phyloP scores from a whole-genome alignment of 2,329 filamentous ascomycete species.

The Fusarium albidum region DNA sequence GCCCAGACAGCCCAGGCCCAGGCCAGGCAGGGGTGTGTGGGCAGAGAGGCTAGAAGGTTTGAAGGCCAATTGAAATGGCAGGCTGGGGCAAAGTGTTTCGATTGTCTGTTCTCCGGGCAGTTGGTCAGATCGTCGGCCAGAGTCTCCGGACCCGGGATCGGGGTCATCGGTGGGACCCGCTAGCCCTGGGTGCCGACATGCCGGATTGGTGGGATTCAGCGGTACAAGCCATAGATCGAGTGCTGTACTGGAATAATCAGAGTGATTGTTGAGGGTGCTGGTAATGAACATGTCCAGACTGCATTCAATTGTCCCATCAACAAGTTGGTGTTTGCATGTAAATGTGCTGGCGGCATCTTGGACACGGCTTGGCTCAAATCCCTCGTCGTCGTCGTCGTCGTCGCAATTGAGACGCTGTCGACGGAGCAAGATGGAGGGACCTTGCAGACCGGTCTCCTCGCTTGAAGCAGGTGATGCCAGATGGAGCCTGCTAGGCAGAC shows the following conservation, averaged over 20 bases:
- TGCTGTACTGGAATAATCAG: too few relatives aligned
- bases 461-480: not conserved
- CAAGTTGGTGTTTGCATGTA: too few relatives aligned
- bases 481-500: too few relatives aligned
- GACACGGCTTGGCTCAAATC: too few relatives aligned
- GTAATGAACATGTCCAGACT: not conserved
- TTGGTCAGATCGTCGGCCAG: slow-evolving; percentile 34
- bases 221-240: slow-evolving; percentile 30
- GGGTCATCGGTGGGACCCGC: slow-evolving; percentile 25
- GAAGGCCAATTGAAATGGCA: slow-evolving; percentile 1
- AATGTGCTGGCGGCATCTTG: too few relatives aligned
- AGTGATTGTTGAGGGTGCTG: too few relatives aligned
- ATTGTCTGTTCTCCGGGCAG: slow-evolving; percentile 21
- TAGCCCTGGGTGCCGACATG: not conserved
- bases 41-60: slow-evolving; percentile 4
- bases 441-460: not conserved
- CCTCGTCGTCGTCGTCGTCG: too few relatives aligned
- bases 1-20: slow-evolving; percentile 3
- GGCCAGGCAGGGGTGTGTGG: slow-evolving; percentile 13
- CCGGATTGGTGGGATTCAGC: slow-evolving; percentile 14
- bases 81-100: slow-evolving; percentile 20
- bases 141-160: slow-evolving; percentile 33
- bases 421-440: too few relatives aligned
- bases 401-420: too few relatives aligned
- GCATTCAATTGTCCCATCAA: too few relatives aligned